These are phyloP conservation scores for Alternaria novae-zelandiae DNA, from an alignment of 2,329 filamentous ascomycete genomes.

Conservation along the genomic window DNA sequence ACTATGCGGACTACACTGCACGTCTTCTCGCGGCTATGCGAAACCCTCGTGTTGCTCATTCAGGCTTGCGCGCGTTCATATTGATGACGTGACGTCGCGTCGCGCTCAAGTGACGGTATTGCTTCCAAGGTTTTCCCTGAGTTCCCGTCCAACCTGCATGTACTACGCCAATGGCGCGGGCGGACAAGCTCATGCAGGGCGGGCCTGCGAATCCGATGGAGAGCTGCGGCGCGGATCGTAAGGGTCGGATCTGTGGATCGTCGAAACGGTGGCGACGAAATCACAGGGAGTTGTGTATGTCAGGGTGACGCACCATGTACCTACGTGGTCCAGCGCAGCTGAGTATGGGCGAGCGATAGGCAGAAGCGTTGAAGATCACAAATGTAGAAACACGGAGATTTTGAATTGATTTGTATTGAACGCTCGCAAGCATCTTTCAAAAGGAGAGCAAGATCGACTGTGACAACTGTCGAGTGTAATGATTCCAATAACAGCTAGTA, in stretches of 20 bases:
- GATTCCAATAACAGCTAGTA: neutral
- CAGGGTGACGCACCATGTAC: neutral
- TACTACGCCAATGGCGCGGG: neutral
- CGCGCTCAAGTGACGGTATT: neutral
- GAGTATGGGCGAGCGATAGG: neutral
- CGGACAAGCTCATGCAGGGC: neutral
- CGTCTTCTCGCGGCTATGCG: neutral
- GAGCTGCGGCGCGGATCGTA: neutral
- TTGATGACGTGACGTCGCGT: neutral
- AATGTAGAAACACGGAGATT: neutral
- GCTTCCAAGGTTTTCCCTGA: neutral
- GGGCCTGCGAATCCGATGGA: neutral
- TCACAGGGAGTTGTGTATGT: neutral
- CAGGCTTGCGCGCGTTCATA: neutral
- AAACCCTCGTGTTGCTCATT: neutral
- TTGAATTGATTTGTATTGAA: neutral
- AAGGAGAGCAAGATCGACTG: neutral
- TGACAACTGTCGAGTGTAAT: neutral
- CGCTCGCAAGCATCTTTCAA: neutral
- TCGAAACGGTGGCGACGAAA: neutral
- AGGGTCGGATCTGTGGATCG: neutral
- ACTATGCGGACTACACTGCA: neutral
- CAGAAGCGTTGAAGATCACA: neutral
- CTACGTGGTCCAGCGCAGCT: neutral
- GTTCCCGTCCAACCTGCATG: neutral